A percentile compares a stretch with the other conserved stretches of the same genome.
Conservation (phyloP, 345 rosid species). For the Eucalyptus dawsonii region DNA sequence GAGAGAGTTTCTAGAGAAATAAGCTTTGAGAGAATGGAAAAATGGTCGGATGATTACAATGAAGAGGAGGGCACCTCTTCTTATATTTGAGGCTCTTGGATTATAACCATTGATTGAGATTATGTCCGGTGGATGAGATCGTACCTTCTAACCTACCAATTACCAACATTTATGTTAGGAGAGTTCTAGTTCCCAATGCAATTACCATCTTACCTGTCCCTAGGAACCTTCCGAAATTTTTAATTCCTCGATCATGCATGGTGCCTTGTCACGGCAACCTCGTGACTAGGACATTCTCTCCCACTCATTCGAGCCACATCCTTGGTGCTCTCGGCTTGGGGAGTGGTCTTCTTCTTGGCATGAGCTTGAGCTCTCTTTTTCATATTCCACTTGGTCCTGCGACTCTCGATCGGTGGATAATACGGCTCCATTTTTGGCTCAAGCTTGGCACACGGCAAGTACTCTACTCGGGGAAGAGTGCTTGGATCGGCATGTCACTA, state of each 20-base stretch:
- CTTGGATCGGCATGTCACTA: too few species aligned
- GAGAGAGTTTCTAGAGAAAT: not conserved
- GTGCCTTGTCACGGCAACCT: not conserved
- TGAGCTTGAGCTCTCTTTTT: not conserved
- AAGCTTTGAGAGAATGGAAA: too few species aligned
- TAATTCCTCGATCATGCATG: not conserved
- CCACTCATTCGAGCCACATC: not conserved
- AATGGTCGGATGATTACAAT: not conserved
- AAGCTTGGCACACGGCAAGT: not conserved
- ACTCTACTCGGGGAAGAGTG: not conserved
- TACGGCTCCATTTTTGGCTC: not conserved
- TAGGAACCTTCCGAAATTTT: not conserved
- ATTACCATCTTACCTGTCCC: not conserved
- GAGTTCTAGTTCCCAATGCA: not conserved
- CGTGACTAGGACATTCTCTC: too few species aligned
- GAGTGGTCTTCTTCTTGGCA: not conserved
- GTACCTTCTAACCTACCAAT: too few species aligned
- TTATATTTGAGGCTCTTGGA: not conserved
- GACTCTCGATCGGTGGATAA: not conserved
- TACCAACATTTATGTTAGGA: not conserved
- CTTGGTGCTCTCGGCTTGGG: not conserved
- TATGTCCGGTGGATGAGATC: too few species aligned
- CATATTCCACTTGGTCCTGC: not conserved
- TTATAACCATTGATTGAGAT: too few species aligned
- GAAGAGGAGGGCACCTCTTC: not conserved